These are phyloP conservation scores for Plantago lanceolata DNA, from an alignment of 305 asterid species.

Conservation along the genomic window DNA sequence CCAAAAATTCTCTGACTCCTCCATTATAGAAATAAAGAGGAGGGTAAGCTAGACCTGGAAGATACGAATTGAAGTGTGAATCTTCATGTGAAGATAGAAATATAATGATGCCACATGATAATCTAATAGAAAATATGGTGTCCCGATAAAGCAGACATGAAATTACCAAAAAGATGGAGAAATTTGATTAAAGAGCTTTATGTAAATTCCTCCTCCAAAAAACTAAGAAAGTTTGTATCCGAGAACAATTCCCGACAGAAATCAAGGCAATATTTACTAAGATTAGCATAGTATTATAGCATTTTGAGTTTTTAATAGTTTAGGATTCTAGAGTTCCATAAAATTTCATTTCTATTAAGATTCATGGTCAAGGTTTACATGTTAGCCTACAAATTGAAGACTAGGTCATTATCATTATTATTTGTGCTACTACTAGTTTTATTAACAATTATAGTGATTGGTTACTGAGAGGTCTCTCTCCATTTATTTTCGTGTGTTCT, in stretches of 20 bases:
- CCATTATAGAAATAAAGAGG: constrained; percentile 84
- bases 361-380: background rate
- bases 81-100: constrained; percentile 6
- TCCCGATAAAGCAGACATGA: background rate
- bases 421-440: background rate
- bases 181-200: background rate
- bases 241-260: background rate
- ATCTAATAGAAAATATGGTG: background rate
- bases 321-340: background rate
- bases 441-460: background rate
- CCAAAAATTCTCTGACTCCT: constrained; percentile 72
- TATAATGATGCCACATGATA: background rate
- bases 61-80: constrained; percentile 18
- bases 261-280: background rate
- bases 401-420: background rate
- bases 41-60: constrained; percentile 76
- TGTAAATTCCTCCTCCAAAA: background rate
- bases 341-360: background rate
- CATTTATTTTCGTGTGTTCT: background rate
- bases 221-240: background rate
- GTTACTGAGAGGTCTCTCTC: background rate
- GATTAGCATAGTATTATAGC: background rate
- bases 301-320: background rate
- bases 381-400: background rate
- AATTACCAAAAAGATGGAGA: background rate